Conservation (phyloP, 805 yeast genomes). For the Candida coleopterorum region DNA sequence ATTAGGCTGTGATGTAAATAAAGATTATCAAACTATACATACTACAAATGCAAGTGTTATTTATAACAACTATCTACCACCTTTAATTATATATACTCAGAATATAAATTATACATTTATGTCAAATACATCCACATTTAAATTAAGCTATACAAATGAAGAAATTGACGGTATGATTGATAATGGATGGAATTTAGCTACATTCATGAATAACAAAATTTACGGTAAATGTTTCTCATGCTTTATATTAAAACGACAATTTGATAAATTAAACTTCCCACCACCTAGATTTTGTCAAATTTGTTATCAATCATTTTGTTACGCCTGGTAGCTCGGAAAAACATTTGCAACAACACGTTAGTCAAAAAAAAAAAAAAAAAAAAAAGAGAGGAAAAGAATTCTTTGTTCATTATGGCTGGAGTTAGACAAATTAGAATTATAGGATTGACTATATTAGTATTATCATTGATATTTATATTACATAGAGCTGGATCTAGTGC, state of each 20-base stretch:
- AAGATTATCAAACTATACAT: slow-evolving; percentile 18
- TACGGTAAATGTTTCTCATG: slow-evolving; percentile 53
- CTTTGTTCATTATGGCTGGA: slow-evolving; percentile 8
- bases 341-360: background rate
- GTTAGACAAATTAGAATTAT: slow-evolving; percentile 8
- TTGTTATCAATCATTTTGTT: slow-evolving; percentile 13
- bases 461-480: slow-evolving; percentile 7
- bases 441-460: slow-evolving; percentile 7
- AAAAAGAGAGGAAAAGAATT: background rate
- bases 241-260: slow-evolving; percentile 48
- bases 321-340: background rate
- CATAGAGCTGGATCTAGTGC: slow-evolving; percentile 10
- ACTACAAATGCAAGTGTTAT: background rate
- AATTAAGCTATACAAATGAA: slow-evolving; percentile 40
- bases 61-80: slow-evolving; percentile 35
- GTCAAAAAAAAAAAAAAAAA: too few relatives aligned
- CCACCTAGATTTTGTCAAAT: slow-evolving; percentile 12
- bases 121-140: slow-evolving; percentile 59
- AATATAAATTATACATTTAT: slow-evolving; percentile 38
- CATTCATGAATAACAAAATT: slow-evolving; percentile 37
- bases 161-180: slow-evolving; percentile 44
- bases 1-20: slow-evolving; percentile 37
- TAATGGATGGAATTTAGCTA: slow-evolving; percentile 51
- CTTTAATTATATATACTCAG: slow-evolving; percentile 49
- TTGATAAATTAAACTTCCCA: slow-evolving; percentile 23